Percentiles rank a stretch among this genome's conserved stretches.
phyloP scores from a whole-genome alignment of 345 rosid species.

The Melaleuca alternifolia region DNA sequence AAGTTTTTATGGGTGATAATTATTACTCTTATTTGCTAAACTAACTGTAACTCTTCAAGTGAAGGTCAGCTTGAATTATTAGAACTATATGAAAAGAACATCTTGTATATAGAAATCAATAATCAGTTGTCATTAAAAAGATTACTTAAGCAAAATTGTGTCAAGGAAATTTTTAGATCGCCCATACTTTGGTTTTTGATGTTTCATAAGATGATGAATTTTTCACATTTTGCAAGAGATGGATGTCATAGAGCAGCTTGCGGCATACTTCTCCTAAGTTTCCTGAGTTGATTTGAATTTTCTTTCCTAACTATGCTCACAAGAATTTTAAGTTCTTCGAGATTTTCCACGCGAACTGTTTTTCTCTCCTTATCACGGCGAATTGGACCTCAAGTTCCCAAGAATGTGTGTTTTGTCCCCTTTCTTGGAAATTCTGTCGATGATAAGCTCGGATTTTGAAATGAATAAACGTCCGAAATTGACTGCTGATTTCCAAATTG shows the following conservation, averaged over 20 bases:
- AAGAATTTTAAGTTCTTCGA: neutral
- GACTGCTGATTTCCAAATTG: neutral
- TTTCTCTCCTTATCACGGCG: neutral
- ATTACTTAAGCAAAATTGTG: too few species aligned
- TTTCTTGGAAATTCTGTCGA: neutral
- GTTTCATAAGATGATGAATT: too few species aligned
- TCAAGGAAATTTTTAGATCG: too few species aligned
- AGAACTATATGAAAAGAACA: too few species aligned
- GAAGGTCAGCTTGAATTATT: too few species aligned
- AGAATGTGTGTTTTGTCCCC: neutral
- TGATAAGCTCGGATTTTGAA: neutral
- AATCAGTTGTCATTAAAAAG: neutral
- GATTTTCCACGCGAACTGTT: neutral
- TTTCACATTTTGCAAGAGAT: too few species aligned
- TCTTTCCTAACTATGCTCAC: neutral
- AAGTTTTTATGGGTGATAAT: too few species aligned
- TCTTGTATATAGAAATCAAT: too few species aligned
- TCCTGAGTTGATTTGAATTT: neutral
- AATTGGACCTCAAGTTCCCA: neutral
- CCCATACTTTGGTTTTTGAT: neutral
- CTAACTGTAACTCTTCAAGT: too few species aligned
- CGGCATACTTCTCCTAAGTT: too few species aligned
- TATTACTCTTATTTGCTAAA: too few species aligned
- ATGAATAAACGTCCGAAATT: neutral
- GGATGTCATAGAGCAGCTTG: too few species aligned